phyloP scores from a whole-genome alignment of 805 yeast genomes.

The Kazachstania africana region DNA sequence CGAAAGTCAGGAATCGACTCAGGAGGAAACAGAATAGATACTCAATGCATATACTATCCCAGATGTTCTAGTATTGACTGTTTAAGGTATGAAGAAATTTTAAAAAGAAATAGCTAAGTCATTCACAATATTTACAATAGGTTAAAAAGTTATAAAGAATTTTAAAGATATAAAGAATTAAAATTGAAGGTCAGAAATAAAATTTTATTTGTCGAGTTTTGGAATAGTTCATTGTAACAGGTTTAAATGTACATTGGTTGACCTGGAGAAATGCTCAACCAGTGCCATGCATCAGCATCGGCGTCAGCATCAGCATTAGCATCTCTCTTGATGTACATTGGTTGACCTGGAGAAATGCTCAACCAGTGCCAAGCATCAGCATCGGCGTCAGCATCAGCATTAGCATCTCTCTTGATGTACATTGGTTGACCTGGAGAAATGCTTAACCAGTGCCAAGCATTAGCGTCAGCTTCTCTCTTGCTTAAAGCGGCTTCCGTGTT shows the following conservation, averaged over 20 bases:
- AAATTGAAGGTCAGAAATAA: no score
- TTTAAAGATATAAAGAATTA: no score
- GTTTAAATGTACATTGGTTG: conserved; percentile 23
- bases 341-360: conserved; percentile 14
- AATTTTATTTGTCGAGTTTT: no score
- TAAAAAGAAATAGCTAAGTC: no score
- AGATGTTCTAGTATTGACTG: no score
- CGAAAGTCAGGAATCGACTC: no score
- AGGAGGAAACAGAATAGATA: no score
- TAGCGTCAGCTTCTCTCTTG: conserved; percentile 23
- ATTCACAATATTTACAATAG: no score
- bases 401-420: conserved; percentile 20
- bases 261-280: conserved; percentile 17
- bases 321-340: conserved; percentile 21
- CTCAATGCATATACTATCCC: no score
- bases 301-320: conserved; percentile 20
- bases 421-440: conserved; percentile 18
- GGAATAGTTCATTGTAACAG: no score
- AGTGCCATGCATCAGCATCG: conserved; percentile 20
- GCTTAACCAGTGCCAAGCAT: conserved; percentile 23
- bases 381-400: conserved; percentile 13
- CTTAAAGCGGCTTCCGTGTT: conserved; percentile 5
- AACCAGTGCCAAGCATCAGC: conserved; percentile 20
- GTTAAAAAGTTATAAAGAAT: no score
- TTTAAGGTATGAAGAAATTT: no score